These are phyloP conservation scores for Alternaria brassicicola DNA, from an alignment of 2,329 filamentous ascomycete genomes.

Conservation along the genomic window DNA sequence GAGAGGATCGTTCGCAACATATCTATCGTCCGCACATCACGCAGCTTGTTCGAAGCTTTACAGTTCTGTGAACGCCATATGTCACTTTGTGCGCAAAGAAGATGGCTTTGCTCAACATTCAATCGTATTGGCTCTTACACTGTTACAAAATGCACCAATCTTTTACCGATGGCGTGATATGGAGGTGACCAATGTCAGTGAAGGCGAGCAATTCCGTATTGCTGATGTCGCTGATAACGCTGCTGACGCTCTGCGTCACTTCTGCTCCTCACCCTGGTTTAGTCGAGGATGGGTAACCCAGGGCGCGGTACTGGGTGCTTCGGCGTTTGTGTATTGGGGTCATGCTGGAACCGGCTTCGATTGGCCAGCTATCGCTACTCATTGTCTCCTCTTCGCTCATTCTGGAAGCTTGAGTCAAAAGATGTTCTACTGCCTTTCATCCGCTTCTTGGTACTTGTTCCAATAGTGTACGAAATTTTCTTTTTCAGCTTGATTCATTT, in stretches of 20 bases:
- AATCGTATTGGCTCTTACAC: no score
- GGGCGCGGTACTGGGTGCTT: neutral
- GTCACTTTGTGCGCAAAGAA: neutral
- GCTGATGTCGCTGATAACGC: neutral
- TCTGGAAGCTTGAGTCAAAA: rapidly evolving
- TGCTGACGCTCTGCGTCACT: neutral
- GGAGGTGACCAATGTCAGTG: neutral
- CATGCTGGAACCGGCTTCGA: neutral
- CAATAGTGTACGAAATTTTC: neutral
- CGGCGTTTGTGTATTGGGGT: neutral
- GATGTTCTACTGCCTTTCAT: neutral
- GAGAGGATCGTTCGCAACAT: neutral
- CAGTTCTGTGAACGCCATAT: neutral
- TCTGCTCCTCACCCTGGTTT: neutral
- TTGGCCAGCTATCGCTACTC: neutral
- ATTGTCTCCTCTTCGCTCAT: neutral
- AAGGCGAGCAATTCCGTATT: neutral
- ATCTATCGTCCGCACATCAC: neutral
- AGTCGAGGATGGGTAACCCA: neutral
- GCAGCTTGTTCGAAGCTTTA: constrained; percentile 8
- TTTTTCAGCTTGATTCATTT: neutral
- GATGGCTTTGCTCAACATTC: neutral
- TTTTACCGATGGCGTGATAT: neutral
- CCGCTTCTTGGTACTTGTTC: no score
- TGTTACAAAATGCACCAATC: no score